Evolutionary conservation across 805 yeast genomes (phyloP).

Genomic region (Barnettozyma siamensis): DNA sequence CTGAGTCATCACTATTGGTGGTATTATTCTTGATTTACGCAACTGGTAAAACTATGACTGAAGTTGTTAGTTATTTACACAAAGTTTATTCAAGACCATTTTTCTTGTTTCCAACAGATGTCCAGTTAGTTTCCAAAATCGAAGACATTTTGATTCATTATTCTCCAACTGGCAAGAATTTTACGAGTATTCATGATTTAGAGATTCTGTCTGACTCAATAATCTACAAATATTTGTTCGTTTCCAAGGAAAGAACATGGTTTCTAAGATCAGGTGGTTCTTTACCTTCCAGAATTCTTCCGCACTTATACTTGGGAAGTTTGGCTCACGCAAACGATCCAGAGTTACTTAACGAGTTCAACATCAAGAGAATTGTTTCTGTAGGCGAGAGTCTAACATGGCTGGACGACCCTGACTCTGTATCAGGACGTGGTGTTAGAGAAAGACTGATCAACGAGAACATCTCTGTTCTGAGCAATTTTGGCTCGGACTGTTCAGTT

Average conservation of each 20-base stretch:
- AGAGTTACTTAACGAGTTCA: conserved; percentile 54
- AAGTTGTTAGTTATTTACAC: conserved; percentile 64
- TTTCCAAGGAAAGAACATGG: conserved; percentile 24
- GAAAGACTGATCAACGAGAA: conserved; percentile 16
- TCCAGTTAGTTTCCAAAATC: conserved; percentile 54
- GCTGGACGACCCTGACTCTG: conserved; percentile 32
- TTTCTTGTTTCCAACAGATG: conserved; percentile 76
- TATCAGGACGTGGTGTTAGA: conserved; percentile 3
- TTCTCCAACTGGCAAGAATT: conserved; percentile 42
- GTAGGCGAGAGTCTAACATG: conserved; percentile 81
- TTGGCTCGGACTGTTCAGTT: conserved; percentile 18
- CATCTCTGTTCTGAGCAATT: conserved; percentile 15
- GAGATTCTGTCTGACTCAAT: conserved; percentile 23
- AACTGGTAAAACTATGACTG: conserved; percentile 51
- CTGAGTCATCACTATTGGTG: conserved; percentile 77
- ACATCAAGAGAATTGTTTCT: conserved; percentile 69
- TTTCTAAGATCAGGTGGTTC: conserved; percentile 45
- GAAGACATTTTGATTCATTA: conserved; percentile 54
- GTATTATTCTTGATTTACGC: conserved; percentile 69
- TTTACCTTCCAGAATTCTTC: conserved; percentile 76
- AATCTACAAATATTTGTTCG: conserved; percentile 30
- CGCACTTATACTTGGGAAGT: conserved; percentile 82
- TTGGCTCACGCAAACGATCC: conserved; percentile 74
- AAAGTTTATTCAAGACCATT: conserved; percentile 66
- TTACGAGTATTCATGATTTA: conserved; percentile 8